Percentiles rank a stretch among this genome's conserved stretches.
Evolutionary conservation across 2,329 filamentous ascomycete species (phyloP).

Genomic region (Sporothrix variecibatus): DNA sequence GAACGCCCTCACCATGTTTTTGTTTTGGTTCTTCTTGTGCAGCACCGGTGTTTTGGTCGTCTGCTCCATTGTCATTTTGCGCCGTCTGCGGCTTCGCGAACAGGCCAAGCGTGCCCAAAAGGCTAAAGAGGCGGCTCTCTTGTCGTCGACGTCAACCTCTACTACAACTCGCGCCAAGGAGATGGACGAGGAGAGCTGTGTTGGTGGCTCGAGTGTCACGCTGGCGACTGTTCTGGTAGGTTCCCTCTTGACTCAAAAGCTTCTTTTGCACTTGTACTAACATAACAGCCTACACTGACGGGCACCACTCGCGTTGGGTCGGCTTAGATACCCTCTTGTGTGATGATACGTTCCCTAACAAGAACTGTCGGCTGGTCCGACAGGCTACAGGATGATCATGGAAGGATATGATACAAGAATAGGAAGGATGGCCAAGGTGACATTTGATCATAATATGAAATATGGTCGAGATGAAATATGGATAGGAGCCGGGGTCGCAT

Average conservation of each 20-base stretch:
- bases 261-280: not conserved
- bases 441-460: too few species aligned
- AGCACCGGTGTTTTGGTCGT: slow-evolving; percentile 24
- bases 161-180: not conserved
- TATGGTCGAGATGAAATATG: too few species aligned
- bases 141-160: not conserved
- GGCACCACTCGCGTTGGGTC: slow-evolving; percentile 4
- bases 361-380: not conserved
- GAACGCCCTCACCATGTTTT: slow-evolving; percentile 28
- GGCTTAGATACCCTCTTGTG: not conserved
- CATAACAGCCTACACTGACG: not conserved
- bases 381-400: not conserved
- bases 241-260: not conserved
- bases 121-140: not conserved
- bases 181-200: slow-evolving; percentile 8
- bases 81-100: slow-evolving; percentile 26
- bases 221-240: not conserved
- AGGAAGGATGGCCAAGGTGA: too few species aligned
- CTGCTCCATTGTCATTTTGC: slow-evolving; percentile 22
- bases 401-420: not conserved
- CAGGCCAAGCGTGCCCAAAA: not conserved
- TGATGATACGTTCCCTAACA: too few species aligned
- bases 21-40: slow-evolving; percentile 31
- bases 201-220: not conserved
- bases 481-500: too few species aligned